Conservation (phyloP, 768 basidiomycete genomes). For the Mycena floridula region DNA sequence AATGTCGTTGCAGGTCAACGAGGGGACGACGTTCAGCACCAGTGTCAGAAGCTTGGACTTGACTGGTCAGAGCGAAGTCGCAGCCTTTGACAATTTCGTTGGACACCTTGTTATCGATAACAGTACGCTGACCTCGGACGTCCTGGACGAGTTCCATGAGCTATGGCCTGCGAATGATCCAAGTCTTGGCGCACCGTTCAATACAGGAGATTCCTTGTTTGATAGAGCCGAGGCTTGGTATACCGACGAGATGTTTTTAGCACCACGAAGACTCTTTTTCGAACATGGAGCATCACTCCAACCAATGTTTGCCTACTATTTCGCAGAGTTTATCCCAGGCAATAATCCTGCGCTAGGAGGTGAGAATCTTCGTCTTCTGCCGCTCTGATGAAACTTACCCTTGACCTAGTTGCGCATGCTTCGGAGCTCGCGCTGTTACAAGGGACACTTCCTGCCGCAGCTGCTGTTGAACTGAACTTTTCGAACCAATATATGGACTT, state of each 20-base stretch:
- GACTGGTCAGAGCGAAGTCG: constrained; percentile 31
- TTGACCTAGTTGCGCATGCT: constrained; percentile 43
- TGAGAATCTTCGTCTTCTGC: too few species aligned
- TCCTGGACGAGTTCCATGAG: constrained; percentile 36
- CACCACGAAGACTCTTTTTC: constrained; percentile 44
- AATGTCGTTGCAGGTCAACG: constrained; percentile 36
- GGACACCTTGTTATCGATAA: constrained; percentile 45
- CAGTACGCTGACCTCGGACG: constrained; percentile 35
- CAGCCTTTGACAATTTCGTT: constrained; percentile 44
- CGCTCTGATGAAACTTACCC: too few species aligned
- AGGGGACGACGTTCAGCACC: constrained; percentile 40
- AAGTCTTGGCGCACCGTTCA: background rate
- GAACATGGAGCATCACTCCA: constrained; percentile 39
- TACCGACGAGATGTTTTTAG: constrained; percentile 50
- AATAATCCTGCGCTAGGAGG: constrained; percentile 42
- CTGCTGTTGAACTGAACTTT: constrained; percentile 36
- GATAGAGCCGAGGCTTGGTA: constrained; percentile 55
- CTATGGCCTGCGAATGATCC: constrained; percentile 23
- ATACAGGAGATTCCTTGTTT: constrained; percentile 45
- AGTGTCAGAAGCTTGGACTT: constrained; percentile 33
- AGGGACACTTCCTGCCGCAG: constrained; percentile 28
- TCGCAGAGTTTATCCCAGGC: constrained; percentile 53
- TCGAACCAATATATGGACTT: constrained; percentile 44
- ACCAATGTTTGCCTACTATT: constrained; percentile 48
- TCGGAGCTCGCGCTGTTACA: constrained; percentile 45